Percentiles rank a stretch among this genome's conserved stretches.
Evolutionary conservation across 2,329 filamentous ascomycete species (phyloP).

Genomic region (Ophiostoma triangulosporum): DNA sequence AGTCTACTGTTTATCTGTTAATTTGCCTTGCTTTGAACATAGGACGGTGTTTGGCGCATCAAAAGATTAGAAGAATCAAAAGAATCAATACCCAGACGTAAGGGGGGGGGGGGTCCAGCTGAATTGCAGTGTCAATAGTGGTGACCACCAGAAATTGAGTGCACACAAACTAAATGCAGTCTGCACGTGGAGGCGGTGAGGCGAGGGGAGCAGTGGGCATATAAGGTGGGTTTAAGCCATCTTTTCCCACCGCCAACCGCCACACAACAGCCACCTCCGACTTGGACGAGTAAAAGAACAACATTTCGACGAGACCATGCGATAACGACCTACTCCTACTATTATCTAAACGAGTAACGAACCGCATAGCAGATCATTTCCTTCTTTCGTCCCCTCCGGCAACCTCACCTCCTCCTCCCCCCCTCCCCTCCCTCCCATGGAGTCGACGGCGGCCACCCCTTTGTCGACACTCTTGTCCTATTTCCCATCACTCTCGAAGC

Average conservation of each 20-base stretch:
- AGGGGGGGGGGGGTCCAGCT: neutral
- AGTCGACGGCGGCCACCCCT: neutral
- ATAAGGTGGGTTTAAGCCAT: neutral
- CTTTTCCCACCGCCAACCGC: neutral
- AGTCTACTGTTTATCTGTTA: neutral
- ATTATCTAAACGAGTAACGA: neutral
- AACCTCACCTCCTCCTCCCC: neutral
- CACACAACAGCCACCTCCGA: neutral
- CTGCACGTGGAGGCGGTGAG: neutral
- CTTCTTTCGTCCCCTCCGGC: neutral
- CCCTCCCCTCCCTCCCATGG: neutral
- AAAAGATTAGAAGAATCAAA: neutral
- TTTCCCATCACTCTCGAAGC: neutral
- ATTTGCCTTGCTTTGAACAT: neutral
- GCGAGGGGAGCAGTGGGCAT: neutral
- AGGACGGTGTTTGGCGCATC: slow-evolving; percentile 1
- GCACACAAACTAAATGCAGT: neutral
- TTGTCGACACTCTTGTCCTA: neutral
- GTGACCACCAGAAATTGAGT: neutral
- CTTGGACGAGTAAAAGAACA: neutral
- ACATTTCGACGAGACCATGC: neutral
- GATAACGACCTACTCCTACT: neutral
- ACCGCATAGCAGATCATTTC: neutral
- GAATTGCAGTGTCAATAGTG: neutral
- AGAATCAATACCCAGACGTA: neutral